phyloP scores from a whole-genome alignment of 1,284 basidiomycete species.

The Boletus sp. region DNA sequence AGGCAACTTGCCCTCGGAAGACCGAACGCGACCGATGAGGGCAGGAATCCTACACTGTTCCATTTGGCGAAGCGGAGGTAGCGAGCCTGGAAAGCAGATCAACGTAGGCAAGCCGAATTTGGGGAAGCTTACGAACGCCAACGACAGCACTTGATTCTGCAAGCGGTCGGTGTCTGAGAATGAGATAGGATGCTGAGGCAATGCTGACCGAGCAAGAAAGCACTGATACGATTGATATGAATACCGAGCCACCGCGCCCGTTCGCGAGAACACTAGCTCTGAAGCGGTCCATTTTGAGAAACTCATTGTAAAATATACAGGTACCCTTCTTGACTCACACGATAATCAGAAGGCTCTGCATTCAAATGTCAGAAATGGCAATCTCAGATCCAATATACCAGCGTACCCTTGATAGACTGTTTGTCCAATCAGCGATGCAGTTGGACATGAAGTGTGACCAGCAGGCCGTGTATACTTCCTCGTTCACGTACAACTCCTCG shows the following conservation, averaged over 20 bases:
- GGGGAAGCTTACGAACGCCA: constrained; percentile 22
- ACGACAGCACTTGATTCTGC: constrained; percentile 21
- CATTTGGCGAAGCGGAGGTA: constrained; percentile 27
- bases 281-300: background rate
- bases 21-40: constrained; percentile 28
- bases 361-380: constrained; percentile 14
- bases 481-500: constrained; percentile 32
- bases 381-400: background rate
- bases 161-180: constrained; percentile 26
- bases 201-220: constrained; percentile 27
- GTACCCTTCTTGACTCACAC: constrained; percentile 22
- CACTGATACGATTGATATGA: constrained; percentile 23
- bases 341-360: constrained; percentile 26
- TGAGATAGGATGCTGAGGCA: constrained; percentile 30
- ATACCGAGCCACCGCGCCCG: constrained; percentile 21
- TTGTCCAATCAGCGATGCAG: constrained; percentile 32
- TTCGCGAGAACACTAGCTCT: constrained; percentile 28
- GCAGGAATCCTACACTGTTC: constrained; percentile 22
- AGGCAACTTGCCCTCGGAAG: constrained; percentile 29
- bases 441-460: constrained; percentile 32
- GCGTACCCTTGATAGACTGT: constrained; percentile 29
- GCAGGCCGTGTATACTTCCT: constrained; percentile 35
- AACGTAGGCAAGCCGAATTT: background rate
- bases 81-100: constrained; percentile 18
- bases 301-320: background rate